Base-by-base conservation (phyloP, 31 red algal species). In the Bonnemaisonia californica region DNA sequence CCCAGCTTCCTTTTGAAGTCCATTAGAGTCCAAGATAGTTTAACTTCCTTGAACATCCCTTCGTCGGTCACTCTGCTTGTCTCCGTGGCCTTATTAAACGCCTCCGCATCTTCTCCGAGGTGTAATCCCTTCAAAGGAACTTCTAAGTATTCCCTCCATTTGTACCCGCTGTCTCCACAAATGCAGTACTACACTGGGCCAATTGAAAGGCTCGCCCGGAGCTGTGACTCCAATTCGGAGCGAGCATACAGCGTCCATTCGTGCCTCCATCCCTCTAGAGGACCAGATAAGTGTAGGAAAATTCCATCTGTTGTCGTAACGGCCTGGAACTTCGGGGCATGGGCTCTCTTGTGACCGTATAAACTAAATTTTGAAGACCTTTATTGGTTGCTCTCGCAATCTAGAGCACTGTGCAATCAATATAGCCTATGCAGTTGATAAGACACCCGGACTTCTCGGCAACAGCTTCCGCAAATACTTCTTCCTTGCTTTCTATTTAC, bases 41-140 rank as follows among this genome's bases (percentile, higher is more conserved):
- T 72, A 12, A 72, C 18, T 29, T 72, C 68, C 36, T 72, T 72
- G 24, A 72, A 72, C 13, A 72, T n/a, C 68, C 68, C 39, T 45
- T 72, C 68, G 11, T 24, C 68, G 13, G 35, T 42, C 0, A 72
- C 0, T 12, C 68, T 37, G 13, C 68, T 34, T 42, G 0, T 42
- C 18, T n/a, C 68, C 30, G 41, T 72, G 9, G 68, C 68, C 36
- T 45, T 13, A 26, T 72, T 72, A 26, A 72, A 72, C 24, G 68
- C 68, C 12, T 19, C 11, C 38, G 0, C 18, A 45, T 72, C 68
- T 45, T 37, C 0, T 18, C 13, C 24, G 16, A 72, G 22, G 29
- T 16, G 13, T 16, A 34, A 39, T 18, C 35, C 68, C 35, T 72
- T n/a, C 9, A 45, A 72, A 16, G 68, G 68, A 12, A 72, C 68